phyloP scores from a whole-genome alignment of 768 basidiomycete species.

The Pulveroboletus sp. region DNA sequence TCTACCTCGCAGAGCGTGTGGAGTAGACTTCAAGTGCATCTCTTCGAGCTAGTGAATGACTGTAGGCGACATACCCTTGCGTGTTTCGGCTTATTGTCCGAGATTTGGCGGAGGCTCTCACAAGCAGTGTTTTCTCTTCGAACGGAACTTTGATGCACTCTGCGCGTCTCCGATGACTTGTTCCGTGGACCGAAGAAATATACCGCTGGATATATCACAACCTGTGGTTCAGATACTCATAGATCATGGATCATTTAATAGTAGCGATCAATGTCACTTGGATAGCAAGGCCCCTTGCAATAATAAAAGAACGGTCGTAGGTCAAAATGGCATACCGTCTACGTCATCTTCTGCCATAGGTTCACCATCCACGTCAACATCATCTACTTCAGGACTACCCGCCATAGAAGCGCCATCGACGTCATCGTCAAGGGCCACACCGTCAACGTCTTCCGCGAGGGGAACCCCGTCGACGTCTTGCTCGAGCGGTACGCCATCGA shows the following conservation, averaged over 20 bases:
- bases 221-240: too few relatives aligned
- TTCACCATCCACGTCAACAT: conserved; percentile 24
- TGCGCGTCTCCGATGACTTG: background rate
- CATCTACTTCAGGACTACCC: conserved; percentile 14
- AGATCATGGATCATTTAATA: too few relatives aligned
- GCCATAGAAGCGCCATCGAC: conserved; percentile 39
- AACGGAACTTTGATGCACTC: conserved; percentile 25
- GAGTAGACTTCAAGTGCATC: conserved; percentile 10
- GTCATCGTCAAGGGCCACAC: conserved; percentile 31
- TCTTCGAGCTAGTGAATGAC: conserved; percentile 13
- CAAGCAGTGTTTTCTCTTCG: conserved; percentile 15
- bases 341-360: conserved; percentile 34
- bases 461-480: conserved; percentile 38
- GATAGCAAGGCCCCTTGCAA: too few relatives aligned
- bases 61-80: conserved; percentile 22
- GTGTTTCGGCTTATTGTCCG: conserved; percentile 17
- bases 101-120: conserved; percentile 19
- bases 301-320: background rate
- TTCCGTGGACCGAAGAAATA: background rate
- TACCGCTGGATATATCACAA: background rate
- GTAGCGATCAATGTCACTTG: too few relatives aligned
- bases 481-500: conserved; percentile 47
- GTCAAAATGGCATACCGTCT: conserved; percentile 38
- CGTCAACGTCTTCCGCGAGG: conserved; percentile 27
- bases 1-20: conserved; percentile 1